Base-by-base conservation (phyloP, 179 eudicot species). In the Patellifolia procumbens region DNA sequence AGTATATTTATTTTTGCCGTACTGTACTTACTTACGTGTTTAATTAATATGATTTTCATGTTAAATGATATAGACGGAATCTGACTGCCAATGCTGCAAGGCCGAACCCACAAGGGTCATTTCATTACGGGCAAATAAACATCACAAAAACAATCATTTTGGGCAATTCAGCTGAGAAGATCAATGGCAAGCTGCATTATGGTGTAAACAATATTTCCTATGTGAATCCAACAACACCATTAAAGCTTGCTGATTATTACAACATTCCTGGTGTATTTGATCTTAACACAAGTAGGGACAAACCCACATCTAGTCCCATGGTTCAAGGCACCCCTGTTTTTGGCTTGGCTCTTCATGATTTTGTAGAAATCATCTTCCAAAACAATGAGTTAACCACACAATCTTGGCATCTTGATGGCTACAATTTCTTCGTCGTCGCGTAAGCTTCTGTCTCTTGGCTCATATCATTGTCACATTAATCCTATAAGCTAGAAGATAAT, bases 61-160 rank as follows among this genome's bases (percentile, higher is more conserved):
- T 74, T 31, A 15, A 67, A 43, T 9, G 13, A 42, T 74, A 52
- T 59, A 93, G 97, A 74, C 81, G 88, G 91, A 93, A 91, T 71
- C 83, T 93, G 81, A 93, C 98, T 22, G 97, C 97, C 19, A 93
- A 87, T 82, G 94, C 98, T 31, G 94, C 94, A 32, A 87, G 98
- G 84, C 98, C 98, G 34, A 93, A 91, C 64, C 94, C 94, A 20
- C 97, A 91, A 84, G 98, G 98, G 5, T 79, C 98, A 32, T 93
- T 68, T 79, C 97, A 87, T 43, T 93, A 90, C 65, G 95, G 98
- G 59, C 78, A 83, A 13, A 89, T 91, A 17, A 79, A 82, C 37
- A 76, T 88, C 34, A 82, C 80, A 16, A 85, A 83, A 74, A 91
- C 94, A 35, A 42, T 93, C 11, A 45, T 91, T 19, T 78, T 93